Base-by-base conservation (phyloP, 768 basidiomycete species). In the Suillus weaverae region DNA sequence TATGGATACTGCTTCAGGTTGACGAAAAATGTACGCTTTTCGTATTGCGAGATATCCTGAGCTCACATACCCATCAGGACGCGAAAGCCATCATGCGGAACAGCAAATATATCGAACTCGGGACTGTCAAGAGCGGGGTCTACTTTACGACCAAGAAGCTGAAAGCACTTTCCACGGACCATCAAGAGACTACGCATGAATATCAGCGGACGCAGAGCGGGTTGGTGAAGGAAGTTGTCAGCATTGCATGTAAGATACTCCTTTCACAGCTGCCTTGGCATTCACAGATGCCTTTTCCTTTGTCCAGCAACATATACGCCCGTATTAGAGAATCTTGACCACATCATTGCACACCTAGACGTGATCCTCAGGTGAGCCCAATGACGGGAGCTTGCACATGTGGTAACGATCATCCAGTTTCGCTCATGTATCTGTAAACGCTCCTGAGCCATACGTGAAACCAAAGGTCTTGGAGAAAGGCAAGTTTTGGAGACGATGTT, bases 1-100 rank as follows among this genome's bases (percentile, higher is more conserved):
- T 94, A 97, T 72, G 95, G 95, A 2, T 97, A 99, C 74, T 95
- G 92, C 70, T 93, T 99, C 78, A 81, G 97, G 33, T 74, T 99
- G 51, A 96, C 96, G 1, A 96, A 97, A 73, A 92, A 89, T 67
- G 97, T 95, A 68, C 20, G 33, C 20, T 18, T 20, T 30, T 18
- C 48, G 13, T 33, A 38, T 6, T 38, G 14, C 3, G 54, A 22
- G 11, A 55, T 14, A 22, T 62, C 38, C 20, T 56, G 11, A 62
- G 33, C 32, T 51, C n/a, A 38, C 55, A 60, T 55, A 43, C 13
- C 32, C 16, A 53, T 64, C 71, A 98, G 96, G 97, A 99, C 68
- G 89, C 91, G 1, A 89, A 91, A 72, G 79, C 74, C 20, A 82
- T 97, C 57, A 77, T 84, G 4, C 79, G 81, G 60, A 85, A 83